Evolutionary conservation across 768 basidiomycete species (phyloP), one percentile per base, ranked within the genome.

Genomic region (Trametopsis cervina): DNA sequence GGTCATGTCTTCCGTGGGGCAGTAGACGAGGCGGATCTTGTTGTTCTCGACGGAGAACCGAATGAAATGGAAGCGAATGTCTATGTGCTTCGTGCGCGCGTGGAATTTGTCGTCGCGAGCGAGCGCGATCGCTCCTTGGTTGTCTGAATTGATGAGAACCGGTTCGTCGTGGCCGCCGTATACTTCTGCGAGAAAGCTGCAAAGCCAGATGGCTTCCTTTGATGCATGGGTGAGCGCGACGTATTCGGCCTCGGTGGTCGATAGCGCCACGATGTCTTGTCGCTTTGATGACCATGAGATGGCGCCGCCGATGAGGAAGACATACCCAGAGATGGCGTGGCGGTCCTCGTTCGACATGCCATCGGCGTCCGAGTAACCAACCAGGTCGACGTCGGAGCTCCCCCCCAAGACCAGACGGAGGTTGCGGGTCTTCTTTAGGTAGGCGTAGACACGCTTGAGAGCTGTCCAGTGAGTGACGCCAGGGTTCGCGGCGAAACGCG

Each of bases 211-310:
- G 11, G 47, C 51, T 42, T 70, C 64, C 40, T 66, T 63, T 4
- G 54, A 22, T 10, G 65, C 58, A 42, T 71, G 63, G 5, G 66
- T 59, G 1, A 58, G 46, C 7, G 65, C 60, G 47, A 69, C 60
- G 47, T 70, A 68, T 52, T 72, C 66, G 9, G 66, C 59, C 49
- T 71, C 67, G 0, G 59, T 57, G 4, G 60, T 65, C 2, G 69
- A 72, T 5, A 68, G 60, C 3, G 64, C 59, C 5, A 70, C 56
- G 21, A 68, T 57, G 1, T 57, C 52, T 46, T 74, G 70, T 36
- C 61, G 57, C 53, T 66, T 67, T 2, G 66, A 63, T 12, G 53
- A 58, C 71, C 70, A 71, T 4, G 58, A 57, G 4, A 71, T 52
- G 0, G 62, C 54, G 0, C 65, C 53, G 15, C 62, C 61, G 26